Conservation (phyloP, 352 stramenopile species). For the Elongisporangium anandrum region DNA sequence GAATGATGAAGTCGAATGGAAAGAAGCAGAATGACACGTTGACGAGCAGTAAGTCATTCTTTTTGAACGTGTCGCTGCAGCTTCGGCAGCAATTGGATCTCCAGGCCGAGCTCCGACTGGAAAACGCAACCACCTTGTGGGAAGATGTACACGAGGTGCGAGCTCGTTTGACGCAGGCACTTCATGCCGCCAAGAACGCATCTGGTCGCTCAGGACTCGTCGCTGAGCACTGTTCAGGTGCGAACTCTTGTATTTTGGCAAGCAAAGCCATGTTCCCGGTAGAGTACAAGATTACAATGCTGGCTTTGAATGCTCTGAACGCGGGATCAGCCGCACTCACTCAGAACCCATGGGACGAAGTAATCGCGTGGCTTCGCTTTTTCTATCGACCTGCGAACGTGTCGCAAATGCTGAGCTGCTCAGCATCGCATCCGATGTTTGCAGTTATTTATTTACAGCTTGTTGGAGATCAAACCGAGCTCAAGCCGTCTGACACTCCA, state of each 20-base stretch:
- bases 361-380: conserved; percentile 50
- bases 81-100: conserved; percentile 19
- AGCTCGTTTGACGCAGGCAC: conserved; percentile 29
- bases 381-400: conserved; percentile 67
- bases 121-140: conserved; percentile 32
- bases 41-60: not conserved
- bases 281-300: conserved; percentile 53
- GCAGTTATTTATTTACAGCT: conserved; percentile 11
- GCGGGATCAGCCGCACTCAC: not conserved
- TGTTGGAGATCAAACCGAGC: not conserved
- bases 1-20: conserved; percentile 2
- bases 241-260: conserved; percentile 25
- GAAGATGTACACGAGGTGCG: conserved; percentile 36
- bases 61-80: conserved; percentile 8
- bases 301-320: conserved; percentile 26
- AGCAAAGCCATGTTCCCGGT: conserved; percentile 52
- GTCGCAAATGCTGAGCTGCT: conserved; percentile 42
- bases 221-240: conserved; percentile 23
- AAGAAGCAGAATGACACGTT: not conserved
- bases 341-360: conserved; percentile 12
- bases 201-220: conserved; percentile 13
- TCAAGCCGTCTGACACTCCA: not conserved
- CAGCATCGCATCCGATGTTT: conserved; percentile 51
- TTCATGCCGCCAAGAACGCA: conserved; percentile 21
- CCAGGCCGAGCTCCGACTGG: conserved; percentile 19